A percentile compares a stretch with the other conserved stretches of the same genome.
Conservation (phyloP, 129 eudicot species). For the Artemisia tridentata region DNA sequence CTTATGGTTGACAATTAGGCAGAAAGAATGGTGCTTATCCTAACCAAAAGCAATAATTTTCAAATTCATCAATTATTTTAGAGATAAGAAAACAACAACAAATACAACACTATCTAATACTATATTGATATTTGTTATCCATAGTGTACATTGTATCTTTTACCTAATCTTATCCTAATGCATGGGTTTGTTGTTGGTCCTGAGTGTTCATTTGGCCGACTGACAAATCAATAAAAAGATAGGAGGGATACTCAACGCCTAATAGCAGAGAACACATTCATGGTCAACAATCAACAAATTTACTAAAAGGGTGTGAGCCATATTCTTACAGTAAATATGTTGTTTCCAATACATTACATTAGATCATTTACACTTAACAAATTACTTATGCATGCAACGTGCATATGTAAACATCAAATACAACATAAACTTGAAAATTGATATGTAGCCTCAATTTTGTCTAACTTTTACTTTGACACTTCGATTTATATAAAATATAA, state of each 20-base stretch:
- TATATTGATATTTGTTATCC: background rate
- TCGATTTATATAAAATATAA: no score
- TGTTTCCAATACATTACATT: no score
- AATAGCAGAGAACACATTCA: no score
- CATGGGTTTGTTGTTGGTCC: background rate
- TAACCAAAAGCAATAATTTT: background rate
- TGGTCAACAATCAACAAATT: no score
- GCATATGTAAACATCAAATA: background rate
- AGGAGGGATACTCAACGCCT: no score
- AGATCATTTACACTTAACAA: background rate
- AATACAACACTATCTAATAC: background rate
- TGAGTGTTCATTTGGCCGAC: background rate
- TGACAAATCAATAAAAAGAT: background rate
- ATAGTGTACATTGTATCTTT: background rate
- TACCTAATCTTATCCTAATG: background rate
- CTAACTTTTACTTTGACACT: no score
- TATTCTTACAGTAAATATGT: no score
- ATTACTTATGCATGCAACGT: background rate
- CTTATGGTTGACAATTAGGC: background rate
- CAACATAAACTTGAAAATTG: background rate
- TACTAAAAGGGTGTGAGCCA: no score
- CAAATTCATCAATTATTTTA: background rate
- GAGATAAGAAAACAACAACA: background rate
- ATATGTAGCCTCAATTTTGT: background rate
- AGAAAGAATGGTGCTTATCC: background rate